A percentile compares a stretch with the other conserved stretches of the same genome.
Evolutionary conservation across 352 stramenopile species (phyloP).

Genomic region (Globisporangium okanoganense): DNA sequence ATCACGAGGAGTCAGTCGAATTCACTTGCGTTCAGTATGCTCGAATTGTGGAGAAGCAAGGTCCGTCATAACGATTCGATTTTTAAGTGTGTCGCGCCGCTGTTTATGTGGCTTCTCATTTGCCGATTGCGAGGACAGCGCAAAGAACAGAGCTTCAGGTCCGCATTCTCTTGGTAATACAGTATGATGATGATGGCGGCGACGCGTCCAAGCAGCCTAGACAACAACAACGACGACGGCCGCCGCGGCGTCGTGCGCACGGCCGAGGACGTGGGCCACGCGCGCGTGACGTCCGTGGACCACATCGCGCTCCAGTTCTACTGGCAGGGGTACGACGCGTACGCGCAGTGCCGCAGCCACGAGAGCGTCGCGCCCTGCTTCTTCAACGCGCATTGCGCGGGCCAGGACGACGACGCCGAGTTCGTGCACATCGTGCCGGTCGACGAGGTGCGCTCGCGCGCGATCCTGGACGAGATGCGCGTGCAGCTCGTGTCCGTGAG

Average conservation of each 20-base stretch:
- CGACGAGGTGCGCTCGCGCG: conserved; percentile 42
- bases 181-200: conserved; percentile 4
- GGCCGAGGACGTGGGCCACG: conserved; percentile 15
- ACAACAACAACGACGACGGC: neutral
- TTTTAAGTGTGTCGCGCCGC: no score
- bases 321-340: conserved; percentile 66
- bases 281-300: conserved; percentile 38
- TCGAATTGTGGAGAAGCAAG: neutral
- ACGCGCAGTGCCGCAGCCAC: conserved; percentile 39
- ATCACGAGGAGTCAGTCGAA: neutral
- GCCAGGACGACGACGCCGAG: conserved; percentile 31
- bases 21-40: conserved; percentile 5
- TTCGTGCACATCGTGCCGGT: conserved; percentile 59
- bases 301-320: conserved; percentile 59
- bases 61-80: neutral
- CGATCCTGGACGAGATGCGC: conserved; percentile 56
- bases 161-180: neutral
- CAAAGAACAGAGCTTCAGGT: no score
- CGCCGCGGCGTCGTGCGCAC: conserved; percentile 11
- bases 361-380: conserved; percentile 56
- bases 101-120: neutral
- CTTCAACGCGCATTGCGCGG: conserved; percentile 45
- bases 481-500: conserved; percentile 52
- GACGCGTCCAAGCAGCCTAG: neutral
- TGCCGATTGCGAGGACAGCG: neutral